Evolutionary conservation across 2,329 filamentous ascomycete genomes (phyloP).

Genomic region (Penicillium glabrum): DNA sequence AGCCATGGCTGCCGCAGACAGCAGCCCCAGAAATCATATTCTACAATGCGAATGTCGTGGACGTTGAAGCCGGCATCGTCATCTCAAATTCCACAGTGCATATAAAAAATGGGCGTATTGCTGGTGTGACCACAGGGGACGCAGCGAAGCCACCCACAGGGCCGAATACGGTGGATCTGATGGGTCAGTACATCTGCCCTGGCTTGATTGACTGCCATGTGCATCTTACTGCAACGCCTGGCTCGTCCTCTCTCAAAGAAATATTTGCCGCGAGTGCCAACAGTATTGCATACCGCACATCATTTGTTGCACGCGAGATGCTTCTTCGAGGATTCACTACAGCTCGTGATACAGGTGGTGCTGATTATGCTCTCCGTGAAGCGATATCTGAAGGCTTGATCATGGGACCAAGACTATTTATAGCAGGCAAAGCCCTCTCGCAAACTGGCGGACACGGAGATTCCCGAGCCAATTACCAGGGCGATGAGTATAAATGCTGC

Average conservation of each 20-base stretch:
- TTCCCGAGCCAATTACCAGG: constrained; percentile 43
- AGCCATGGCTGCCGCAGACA: constrained; percentile 27
- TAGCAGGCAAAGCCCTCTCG: constrained; percentile 53
- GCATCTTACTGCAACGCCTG: constrained; percentile 49
- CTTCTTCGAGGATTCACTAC: constrained; percentile 59
- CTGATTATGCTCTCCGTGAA: constrained; percentile 46
- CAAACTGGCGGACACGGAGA: constrained; percentile 61
- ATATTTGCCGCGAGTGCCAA: constrained; percentile 17
- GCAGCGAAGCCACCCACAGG: background rate
- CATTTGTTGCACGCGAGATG: constrained; percentile 39
- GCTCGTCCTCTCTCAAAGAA: constrained; percentile 38
- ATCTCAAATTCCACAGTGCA: constrained; percentile 31
- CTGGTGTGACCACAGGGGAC: constrained; percentile 12
- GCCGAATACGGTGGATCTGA: constrained; percentile 37
- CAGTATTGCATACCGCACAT: background rate
- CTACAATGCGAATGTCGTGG: constrained; percentile 47
- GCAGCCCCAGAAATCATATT: constrained; percentile 33
- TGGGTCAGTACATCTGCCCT: constrained; percentile 49
- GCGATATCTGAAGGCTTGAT: constrained; percentile 53
- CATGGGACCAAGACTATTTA: constrained; percentile 56
- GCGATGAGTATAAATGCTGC: constrained; percentile 42
- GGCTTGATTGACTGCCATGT: constrained; percentile 56
- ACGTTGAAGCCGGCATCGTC: constrained; percentile 38
- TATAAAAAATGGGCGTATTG: constrained; percentile 38
- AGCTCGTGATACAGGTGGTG: constrained; percentile 58